Evolutionary conservation across 2,329 filamentous ascomycete genomes (phyloP).

Genomic region (Neonectria coccinea): DNA sequence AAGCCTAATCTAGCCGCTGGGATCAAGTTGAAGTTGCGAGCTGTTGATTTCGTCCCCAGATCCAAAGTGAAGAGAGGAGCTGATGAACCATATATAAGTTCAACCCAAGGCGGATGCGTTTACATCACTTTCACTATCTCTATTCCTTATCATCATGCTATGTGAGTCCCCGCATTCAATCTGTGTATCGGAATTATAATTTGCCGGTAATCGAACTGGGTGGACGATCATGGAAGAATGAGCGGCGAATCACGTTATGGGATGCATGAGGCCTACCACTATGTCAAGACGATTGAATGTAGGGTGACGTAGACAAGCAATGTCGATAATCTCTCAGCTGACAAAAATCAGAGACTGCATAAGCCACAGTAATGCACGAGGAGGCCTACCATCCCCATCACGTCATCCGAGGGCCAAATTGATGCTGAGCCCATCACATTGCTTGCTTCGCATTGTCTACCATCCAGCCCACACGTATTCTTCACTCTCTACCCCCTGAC

Average conservation of each 20-base stretch:
- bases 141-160: conserved; percentile 1
- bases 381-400: conserved; percentile 1
- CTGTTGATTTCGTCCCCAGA: not conserved
- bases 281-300: not conserved
- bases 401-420: not conserved
- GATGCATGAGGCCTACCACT: conserved; percentile 2
- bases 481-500: not conserved
- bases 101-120: not conserved
- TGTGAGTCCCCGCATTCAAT: not conserved
- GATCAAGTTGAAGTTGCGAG: not conserved
- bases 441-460: not conserved
- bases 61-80: not conserved
- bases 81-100: not conserved
- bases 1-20: not conserved
- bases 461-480: not conserved
- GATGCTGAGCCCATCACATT: not conserved
- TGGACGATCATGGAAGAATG: no score
- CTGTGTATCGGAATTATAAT: not conserved
- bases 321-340: not conserved
- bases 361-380: not conserved
- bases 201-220: not conserved
- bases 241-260: not conserved
- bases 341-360: not conserved
- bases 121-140: not conserved
- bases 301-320: conserved; percentile 1